A percentile compares a stretch with the other conserved stretches of the same genome.
phyloP scores from a whole-genome alignment of 345 rosid genomes.

The Aurinia saxatilis region DNA sequence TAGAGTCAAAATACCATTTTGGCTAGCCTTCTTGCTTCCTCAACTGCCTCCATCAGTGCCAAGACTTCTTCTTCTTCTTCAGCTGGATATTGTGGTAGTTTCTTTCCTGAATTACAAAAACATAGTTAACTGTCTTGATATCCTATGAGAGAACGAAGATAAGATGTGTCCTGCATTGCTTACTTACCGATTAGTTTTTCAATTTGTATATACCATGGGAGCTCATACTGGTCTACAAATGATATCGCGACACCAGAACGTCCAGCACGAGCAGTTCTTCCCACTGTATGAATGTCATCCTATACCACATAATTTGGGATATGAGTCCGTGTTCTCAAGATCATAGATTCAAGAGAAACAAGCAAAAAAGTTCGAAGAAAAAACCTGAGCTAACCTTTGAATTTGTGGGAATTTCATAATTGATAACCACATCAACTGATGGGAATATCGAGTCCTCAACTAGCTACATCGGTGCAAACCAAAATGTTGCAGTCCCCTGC shows the following conservation, averaged over 20 bases:
- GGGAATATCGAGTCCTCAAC: slow-evolving; percentile 99
- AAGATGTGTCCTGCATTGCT: neutral
- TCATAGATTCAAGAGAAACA: neutral
- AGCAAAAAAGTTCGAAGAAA: neutral
- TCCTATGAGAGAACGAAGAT: neutral
- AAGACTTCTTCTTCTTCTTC: slow-evolving; percentile 75
- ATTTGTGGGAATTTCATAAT: slow-evolving; percentile 79
- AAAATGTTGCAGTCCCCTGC: slow-evolving; percentile 92
- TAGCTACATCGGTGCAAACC: slow-evolving; percentile 93
- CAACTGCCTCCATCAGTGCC: slow-evolving; percentile 51
- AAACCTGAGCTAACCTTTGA: slow-evolving; percentile 19
- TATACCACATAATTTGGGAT: slow-evolving; percentile 21
- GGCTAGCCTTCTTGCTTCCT: slow-evolving; percentile 65
- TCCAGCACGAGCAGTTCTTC: slow-evolving; percentile 97
- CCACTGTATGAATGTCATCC: slow-evolving; percentile 91
- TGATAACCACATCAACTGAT: slow-evolving; percentile 89
- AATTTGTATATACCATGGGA: slow-evolving; percentile 88
- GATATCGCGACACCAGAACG: slow-evolving; percentile 92
- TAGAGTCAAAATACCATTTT: slow-evolving; percentile 36
- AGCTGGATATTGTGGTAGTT: slow-evolving; percentile 64
- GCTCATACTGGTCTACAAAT: slow-evolving; percentile 79
- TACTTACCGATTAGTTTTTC: slow-evolving; percentile 78
- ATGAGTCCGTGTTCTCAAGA: neutral
- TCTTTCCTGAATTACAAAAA: slow-evolving; percentile 50
- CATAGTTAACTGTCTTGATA: neutral